Conservation (phyloP, 768 basidiomycete species). For the Phylloporus scabripes region DNA sequence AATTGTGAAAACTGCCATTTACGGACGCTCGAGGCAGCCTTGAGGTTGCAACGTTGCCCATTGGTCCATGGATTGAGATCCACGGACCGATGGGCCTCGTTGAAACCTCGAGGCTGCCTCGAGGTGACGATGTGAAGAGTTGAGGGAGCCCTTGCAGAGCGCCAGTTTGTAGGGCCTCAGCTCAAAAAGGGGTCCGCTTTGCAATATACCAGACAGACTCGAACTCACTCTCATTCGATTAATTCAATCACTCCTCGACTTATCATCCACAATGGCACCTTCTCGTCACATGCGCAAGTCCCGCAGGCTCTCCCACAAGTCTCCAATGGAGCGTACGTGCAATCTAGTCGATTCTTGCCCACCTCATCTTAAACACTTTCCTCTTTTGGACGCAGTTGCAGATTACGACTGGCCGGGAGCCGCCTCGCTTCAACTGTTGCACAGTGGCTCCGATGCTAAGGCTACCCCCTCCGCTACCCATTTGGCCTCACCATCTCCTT, state of each 20-base stretch:
- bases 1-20: neutral
- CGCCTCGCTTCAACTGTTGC: slow-evolving; percentile 20
- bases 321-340: slow-evolving; percentile 31
- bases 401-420: slow-evolving; percentile 26
- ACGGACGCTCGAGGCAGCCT: slow-evolving; percentile 14
- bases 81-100: slow-evolving; percentile 23
- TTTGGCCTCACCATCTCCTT: slow-evolving; percentile 16
- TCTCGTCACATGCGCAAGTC: slow-evolving; percentile 37
- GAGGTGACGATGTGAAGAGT: slow-evolving; percentile 37
- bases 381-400: slow-evolving; percentile 29
- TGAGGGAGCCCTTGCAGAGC: slow-evolving; percentile 15
- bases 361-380: slow-evolving; percentile 29
- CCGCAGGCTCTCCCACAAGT: slow-evolving; percentile 39
- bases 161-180: slow-evolving; percentile 16
- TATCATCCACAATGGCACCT: slow-evolving; percentile 26
- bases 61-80: no score
- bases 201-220: slow-evolving; percentile 6
- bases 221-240: neutral
- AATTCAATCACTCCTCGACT: slow-evolving; percentile 8
- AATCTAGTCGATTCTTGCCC: slow-evolving; percentile 14
- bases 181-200: slow-evolving; percentile 28
- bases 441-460: slow-evolving; percentile 15
- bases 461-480: slow-evolving; percentile 1
- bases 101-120: slow-evolving; percentile 34
- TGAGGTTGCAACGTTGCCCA: no score